Conservation (phyloP, 192 early-diverging fungal species). For the Coemansia sp. region DNA sequence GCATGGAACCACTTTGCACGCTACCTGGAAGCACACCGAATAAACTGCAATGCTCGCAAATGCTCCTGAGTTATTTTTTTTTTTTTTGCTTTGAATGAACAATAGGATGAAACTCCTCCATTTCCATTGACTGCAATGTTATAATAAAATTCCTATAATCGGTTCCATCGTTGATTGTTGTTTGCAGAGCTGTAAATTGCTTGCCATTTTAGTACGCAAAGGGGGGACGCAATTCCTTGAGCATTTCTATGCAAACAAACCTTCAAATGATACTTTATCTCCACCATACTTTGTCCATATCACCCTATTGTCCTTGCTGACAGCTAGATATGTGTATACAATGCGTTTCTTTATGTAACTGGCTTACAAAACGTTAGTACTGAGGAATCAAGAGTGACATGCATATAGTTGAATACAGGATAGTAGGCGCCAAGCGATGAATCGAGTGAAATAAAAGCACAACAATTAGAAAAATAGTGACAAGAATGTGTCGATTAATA, state of each 20-base stretch:
- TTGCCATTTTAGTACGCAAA: too few species aligned
- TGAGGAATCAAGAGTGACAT: background rate
- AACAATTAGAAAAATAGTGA: background rate
- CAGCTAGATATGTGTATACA: too few species aligned
- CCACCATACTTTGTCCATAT: background rate
- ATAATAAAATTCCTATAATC: too few species aligned
- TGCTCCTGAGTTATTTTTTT: conserved; percentile 19
- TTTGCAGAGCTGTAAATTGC: too few species aligned
- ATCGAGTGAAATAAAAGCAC: background rate
- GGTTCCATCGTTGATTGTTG: too few species aligned
- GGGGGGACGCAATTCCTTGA: background rate
- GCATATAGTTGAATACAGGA: background rate
- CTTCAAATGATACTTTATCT: background rate
- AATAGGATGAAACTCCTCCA: too few species aligned
- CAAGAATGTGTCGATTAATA: background rate
- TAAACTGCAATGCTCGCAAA: conserved; percentile 94
- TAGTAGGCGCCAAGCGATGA: background rate
- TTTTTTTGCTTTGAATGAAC: too few species aligned
- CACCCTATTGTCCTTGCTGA: background rate
- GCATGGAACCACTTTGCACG: conserved; percentile 70
- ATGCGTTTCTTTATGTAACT: too few species aligned
- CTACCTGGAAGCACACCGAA: conserved; percentile 70
- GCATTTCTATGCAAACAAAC: too few species aligned
- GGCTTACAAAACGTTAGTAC: background rate
- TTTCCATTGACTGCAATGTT: too few species aligned